These are phyloP conservation scores for Colletotrichum sp. DNA, from an alignment of 2,329 filamentous ascomycete species.

Conservation along the genomic window DNA sequence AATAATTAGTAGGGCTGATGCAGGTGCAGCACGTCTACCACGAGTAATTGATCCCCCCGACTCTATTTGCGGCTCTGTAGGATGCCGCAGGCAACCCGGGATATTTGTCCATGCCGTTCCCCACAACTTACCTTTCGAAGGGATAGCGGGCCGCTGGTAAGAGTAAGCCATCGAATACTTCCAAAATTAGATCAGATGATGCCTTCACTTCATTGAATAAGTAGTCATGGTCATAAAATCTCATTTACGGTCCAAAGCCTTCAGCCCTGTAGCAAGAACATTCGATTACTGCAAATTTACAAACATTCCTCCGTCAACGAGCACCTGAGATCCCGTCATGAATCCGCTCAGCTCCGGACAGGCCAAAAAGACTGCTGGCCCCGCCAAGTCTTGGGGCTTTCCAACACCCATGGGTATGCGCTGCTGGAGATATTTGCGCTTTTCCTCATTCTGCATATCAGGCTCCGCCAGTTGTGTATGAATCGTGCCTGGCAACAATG, in stretches of 20 bases:
- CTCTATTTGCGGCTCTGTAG: not conserved
- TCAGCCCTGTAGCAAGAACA: not conserved
- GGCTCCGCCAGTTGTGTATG: constrained; percentile 73
- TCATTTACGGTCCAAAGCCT: not conserved
- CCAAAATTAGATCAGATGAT: not conserved
- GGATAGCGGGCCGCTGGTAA: not conserved
- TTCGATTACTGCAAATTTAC: constrained; percentile 69
- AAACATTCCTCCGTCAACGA: constrained; percentile 77
- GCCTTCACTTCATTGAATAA: not conserved
- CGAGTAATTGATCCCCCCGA: not conserved
- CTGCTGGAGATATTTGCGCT: constrained; percentile 70
- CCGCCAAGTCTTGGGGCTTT: constrained; percentile 66
- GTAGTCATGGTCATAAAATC: not conserved
- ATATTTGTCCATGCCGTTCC: not conserved
- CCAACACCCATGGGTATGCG: constrained; percentile 70
- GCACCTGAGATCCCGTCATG: constrained; percentile 71
- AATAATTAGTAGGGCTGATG: not conserved
- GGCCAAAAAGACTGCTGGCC: constrained; percentile 74
- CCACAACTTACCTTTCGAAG: not conserved
- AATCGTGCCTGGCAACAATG: constrained; percentile 72
- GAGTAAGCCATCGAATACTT: not conserved
- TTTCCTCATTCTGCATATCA: constrained; percentile 68
- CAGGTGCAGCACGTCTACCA: not conserved
- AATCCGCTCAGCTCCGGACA: constrained; percentile 68
- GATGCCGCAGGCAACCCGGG: not conserved